Evolutionary conservation across 805 yeast genomes (phyloP).

Genomic region (Candida bentonensis): DNA sequence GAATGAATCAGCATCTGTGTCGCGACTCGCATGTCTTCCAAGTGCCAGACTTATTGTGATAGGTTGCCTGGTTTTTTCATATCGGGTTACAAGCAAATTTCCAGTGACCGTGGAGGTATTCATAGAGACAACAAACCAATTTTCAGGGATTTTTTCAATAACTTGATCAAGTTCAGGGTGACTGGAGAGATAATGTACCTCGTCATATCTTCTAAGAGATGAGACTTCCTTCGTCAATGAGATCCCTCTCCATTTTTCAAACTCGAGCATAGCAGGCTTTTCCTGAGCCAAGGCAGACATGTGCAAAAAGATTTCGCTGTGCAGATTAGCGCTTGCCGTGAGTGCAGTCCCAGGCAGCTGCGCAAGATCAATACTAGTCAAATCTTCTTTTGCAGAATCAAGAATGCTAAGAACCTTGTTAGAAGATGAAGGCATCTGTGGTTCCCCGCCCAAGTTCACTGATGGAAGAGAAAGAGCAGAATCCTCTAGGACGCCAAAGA

Average conservation of each 20-base stretch:
- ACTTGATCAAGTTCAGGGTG: slow-evolving; percentile 1
- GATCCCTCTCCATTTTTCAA: slow-evolving; percentile 7
- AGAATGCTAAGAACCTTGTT: too few species aligned
- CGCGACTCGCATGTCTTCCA: slow-evolving; percentile 33
- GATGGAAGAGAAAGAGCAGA: slow-evolving; percentile 36
- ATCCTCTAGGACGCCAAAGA: slow-evolving; percentile 34
- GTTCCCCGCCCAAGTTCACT: too few species aligned
- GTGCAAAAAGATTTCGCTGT: background rate
- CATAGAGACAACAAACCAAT: slow-evolving; percentile 47
- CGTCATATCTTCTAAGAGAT: background rate
- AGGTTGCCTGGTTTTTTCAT: slow-evolving; percentile 25
- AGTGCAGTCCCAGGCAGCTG: slow-evolving; percentile 4
- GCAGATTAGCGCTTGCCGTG: slow-evolving; percentile 1
- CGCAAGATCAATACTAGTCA: too few species aligned
- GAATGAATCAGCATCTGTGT: slow-evolving; percentile 28
- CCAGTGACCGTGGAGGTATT: slow-evolving; percentile 47
- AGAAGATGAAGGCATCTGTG: too few species aligned
- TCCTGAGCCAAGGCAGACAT: slow-evolving; percentile 1
- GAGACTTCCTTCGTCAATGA: slow-evolving; percentile 1
- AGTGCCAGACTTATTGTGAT: slow-evolving; percentile 47
- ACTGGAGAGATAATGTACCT: background rate
- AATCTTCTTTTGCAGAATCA: too few species aligned
- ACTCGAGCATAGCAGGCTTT: slow-evolving; percentile 7
- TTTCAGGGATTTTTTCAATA: slow-evolving; percentile 25
- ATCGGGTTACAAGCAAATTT: slow-evolving; percentile 40